Percentiles rank a stretch among this genome's conserved stretches.
Conservation (phyloP, 805 yeast species). For the Candida tallmaniae region DNA sequence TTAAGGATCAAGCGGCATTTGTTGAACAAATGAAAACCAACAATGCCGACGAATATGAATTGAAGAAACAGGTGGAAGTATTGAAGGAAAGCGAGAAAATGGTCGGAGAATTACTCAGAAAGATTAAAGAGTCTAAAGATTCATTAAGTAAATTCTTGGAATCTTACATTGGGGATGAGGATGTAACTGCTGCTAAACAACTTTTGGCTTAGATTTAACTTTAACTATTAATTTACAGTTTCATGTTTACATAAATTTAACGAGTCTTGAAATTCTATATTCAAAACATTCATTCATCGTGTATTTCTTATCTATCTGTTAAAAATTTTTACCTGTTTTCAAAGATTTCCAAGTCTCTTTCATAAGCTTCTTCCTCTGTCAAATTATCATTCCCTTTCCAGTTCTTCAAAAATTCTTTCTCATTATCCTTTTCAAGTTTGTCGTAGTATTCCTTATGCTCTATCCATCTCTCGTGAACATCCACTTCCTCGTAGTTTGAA, state of each 20-base stretch:
- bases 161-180: conserved; percentile 31
- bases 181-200: conserved; percentile 20
- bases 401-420: conserved; percentile 37
- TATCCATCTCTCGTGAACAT: conserved; percentile 94
- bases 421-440: conserved; percentile 33
- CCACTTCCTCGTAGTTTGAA: conserved; percentile 49
- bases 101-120: conserved; percentile 25
- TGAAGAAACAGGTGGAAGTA: conserved; percentile 44
- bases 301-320: too few species aligned
- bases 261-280: too few species aligned
- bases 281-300: too few species aligned
- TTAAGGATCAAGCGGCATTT: conserved; percentile 45
- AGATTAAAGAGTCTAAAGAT: conserved; percentile 16
- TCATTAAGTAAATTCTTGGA: conserved; percentile 36
- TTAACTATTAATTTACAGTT: not conserved
- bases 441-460: conserved; percentile 80
- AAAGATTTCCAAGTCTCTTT: conserved; percentile 14
- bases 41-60: conserved; percentile 58
- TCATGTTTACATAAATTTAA: too few species aligned
- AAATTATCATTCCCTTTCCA: conserved; percentile 34
- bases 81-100: conserved; percentile 35
- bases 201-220: conserved; percentile 2
- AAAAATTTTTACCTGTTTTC: not conserved
- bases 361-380: conserved; percentile 70
- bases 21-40: conserved; percentile 45